Base-by-base conservation (phyloP, 257 asterid species). In the Gentiana straminea region DNA sequence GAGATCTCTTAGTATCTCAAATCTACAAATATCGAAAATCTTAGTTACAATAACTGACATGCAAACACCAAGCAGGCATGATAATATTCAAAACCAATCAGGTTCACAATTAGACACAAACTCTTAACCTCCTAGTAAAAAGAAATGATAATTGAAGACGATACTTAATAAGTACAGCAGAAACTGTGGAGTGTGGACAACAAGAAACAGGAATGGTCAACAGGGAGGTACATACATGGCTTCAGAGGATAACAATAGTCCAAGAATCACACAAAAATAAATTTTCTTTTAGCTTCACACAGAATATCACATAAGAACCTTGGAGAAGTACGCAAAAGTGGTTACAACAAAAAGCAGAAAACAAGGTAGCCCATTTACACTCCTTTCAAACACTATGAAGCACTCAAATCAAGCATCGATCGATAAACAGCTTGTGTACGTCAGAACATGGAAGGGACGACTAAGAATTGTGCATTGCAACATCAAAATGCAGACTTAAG, bases 1-100 rank as follows among this genome's bases (percentile, higher is more conserved):
- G 50, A 88, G 60, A 52, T 82, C 81, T 70, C 84, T 84, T 64
- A 88, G 73, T 59, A 73, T 62, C 68, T 84, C 95, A 72, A 84
- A 84, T 66, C 97, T 88, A 85, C 72, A 67, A 52, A 53, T 9
- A 59, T 38, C 49, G 9, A 41, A 59, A 38, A 36, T 50, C 36
- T 62, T 62, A 63, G 60, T 62, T 64, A 15, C n/a, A 61, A 11
- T 32, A n/a, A 4, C 32, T 38, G 34, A 8, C 13, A 12, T 15
- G 36, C 15, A n/a, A 33, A 52, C 50, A 5, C 12, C 53, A 11
- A 44, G 9, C 7, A 24, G 49, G 32, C 7, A 44, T 32, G 35
- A 36, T 8, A 3, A 51, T 39, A 32, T 8, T 9, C 36, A 4
- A 13, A 11, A 9, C 10, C 39, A 43, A 24, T 32, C 33, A n/a